phyloP scores from a whole-genome alignment of 441 rosid genomes.

The Aquilaria agallochum region DNA sequence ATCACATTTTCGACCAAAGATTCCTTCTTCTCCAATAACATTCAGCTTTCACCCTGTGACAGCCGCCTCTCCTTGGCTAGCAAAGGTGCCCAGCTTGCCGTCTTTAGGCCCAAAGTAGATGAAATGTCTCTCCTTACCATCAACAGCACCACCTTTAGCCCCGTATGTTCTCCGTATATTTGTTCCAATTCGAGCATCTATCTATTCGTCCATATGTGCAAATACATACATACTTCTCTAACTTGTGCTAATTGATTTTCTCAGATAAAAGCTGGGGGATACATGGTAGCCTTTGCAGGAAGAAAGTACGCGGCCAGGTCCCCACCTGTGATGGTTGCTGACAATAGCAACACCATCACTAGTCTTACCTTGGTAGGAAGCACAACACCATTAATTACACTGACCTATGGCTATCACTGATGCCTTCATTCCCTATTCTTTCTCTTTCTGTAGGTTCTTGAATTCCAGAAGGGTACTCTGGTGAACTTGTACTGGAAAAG shows the following conservation, averaged over 20 bases:
- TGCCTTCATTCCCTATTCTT: too few relatives aligned
- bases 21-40: conserved; percentile 50
- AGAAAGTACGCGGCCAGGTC: conserved; percentile 90
- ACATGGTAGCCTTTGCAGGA: conserved; percentile 90
- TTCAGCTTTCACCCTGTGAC: conserved; percentile 90
- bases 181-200: too few relatives aligned
- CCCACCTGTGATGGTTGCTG: conserved; percentile 52
- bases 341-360: conserved; percentile 49
- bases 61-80: conserved; percentile 53
- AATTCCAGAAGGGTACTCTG: conserved; percentile 72
- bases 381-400: not conserved
- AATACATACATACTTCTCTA: not conserved
- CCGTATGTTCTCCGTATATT: conserved; percentile 33
- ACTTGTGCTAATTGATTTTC: not conserved
- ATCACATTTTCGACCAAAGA: conserved; percentile 63
- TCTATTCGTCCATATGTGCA: not conserved
- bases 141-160: conserved; percentile 38
- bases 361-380: conserved; percentile 74
- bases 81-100: conserved; percentile 50
- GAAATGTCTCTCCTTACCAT: conserved; percentile 82
- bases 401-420: too few relatives aligned
- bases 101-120: conserved; percentile 78
- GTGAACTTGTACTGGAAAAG: conserved; percentile 77
- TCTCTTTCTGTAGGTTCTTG: conserved; percentile 51
- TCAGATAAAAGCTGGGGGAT: conserved; percentile 56